These are phyloP conservation scores for Fusarium dlaminii DNA, from an alignment of 2,329 filamentous ascomycete species.

Conservation along the genomic window DNA sequence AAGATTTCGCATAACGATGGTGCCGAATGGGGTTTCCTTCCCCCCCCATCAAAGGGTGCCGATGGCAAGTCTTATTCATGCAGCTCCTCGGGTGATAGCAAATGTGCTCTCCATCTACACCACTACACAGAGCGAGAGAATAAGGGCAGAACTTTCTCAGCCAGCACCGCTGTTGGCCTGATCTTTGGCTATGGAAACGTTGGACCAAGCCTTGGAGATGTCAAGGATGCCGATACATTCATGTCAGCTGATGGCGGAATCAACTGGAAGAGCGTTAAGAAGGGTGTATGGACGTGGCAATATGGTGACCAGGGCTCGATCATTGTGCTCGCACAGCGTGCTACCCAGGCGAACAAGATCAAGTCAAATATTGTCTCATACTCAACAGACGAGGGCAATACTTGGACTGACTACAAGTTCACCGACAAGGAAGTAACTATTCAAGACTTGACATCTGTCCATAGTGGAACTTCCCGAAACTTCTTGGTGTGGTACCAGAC, in stretches of 20 bases:
- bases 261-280: slow-evolving; percentile 84
- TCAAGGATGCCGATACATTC: slow-evolving; percentile 85
- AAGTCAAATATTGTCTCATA: slow-evolving; percentile 77
- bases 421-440: slow-evolving; percentile 75
- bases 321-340: slow-evolving; percentile 83
- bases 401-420: slow-evolving; percentile 82
- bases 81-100: slow-evolving; percentile 64
- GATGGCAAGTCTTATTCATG: slow-evolving; percentile 79
- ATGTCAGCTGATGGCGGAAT: slow-evolving; percentile 92
- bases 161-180: slow-evolving; percentile 85
- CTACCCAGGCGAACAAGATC: slow-evolving; percentile 71
- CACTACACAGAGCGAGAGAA: slow-evolving; percentile 92
- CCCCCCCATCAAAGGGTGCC: slow-evolving; percentile 75
- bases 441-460: slow-evolving; percentile 84
- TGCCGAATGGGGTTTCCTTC: slow-evolving; percentile 81
- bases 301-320: slow-evolving; percentile 96
- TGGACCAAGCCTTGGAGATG: slow-evolving; percentile 71
- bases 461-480: slow-evolving; percentile 88
- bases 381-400: slow-evolving; percentile 81
- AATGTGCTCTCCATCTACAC: slow-evolving; percentile 91
- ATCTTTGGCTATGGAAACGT: slow-evolving; percentile 95
- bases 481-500: slow-evolving; percentile 87
- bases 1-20: slow-evolving; percentile 98
- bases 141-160: slow-evolving; percentile 86
- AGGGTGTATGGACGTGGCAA: slow-evolving; percentile 91